Evolutionary conservation across 2,329 filamentous ascomycete species (phyloP), one percentile per base, ranked within the genome.

Genomic region (Ophiocordyceps unilateralis): DNA sequence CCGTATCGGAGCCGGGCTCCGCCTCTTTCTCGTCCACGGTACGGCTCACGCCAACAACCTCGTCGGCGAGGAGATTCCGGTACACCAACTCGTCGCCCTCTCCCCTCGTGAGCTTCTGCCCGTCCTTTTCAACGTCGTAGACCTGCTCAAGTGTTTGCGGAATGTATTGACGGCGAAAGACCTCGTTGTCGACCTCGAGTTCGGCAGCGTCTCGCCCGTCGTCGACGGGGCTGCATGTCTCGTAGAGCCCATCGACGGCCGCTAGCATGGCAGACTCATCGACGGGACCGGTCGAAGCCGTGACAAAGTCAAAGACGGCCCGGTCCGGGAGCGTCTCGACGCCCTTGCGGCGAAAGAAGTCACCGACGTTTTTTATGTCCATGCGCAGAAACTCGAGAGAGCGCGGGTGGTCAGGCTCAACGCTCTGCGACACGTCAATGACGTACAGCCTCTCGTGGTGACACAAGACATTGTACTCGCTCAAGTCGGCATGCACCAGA

Each of bases 401-500:
- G 45, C 85, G 76, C 0, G 91, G 91, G 60, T 98, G 91, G 53
- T 96, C 89, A 51, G 93, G 88, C 66, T 96, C 93, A 19, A 98
- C 91, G 56, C 83, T 91, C 65, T 98, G 91, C 44, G 86, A 94
- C 38, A 98, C 91, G 62, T 98, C 91, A 59, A 98, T 98, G 55
- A 98, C 82, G 68, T 85, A 94, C 1, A 95, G 75, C 53, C 76
- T 77, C 45, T 76, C 70, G 44, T 86, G 72, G 66, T 95, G 74
- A 66, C 93, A 98, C 19, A 98, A 72, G 42, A 96, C 76, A 56
- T 98, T 98, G 74, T 98, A 98, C 70, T 98, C 91, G 68, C 85
- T 93, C 58, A 98, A 60, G 74, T 98, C 91, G 41, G 88, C 91
- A 58, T 98, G 91, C 1, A 98, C 89, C 8, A 98, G 77, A 43